Percentiles rank a stretch among this genome's conserved stretches.
Evolutionary conservation across 1,284 basidiomycete species (phyloP).

Genomic region (Gomphus bonarii): DNA sequence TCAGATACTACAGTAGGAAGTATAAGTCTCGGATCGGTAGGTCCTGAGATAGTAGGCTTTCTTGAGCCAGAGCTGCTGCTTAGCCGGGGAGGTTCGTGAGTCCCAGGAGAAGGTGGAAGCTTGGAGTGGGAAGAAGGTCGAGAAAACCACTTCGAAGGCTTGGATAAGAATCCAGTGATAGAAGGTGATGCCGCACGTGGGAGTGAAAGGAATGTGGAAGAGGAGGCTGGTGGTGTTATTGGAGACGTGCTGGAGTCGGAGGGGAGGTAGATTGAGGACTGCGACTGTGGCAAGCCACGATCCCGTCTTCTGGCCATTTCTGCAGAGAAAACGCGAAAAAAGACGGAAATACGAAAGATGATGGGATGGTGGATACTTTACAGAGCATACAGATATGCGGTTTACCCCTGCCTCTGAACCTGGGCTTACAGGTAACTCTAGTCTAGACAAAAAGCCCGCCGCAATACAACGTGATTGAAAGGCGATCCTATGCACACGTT

Average conservation of each 20-base stretch:
- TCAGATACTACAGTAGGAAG: slow-evolving; percentile 28
- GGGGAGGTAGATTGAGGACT: slow-evolving; percentile 2
- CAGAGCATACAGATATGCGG: slow-evolving; percentile 3
- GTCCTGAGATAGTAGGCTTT: slow-evolving; percentile 71
- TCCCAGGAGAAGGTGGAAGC: slow-evolving; percentile 16
- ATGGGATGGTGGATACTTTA: slow-evolving; percentile 1
- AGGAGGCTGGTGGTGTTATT: background rate
- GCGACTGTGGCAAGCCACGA: slow-evolving; percentile 1
- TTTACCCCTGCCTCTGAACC: background rate
- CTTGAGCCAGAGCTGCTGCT: slow-evolving; percentile 40
- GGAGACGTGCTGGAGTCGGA: background rate
- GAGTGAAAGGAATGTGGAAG: slow-evolving; percentile 15
- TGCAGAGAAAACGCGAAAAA: background rate
- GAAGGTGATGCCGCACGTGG: slow-evolving; percentile 27
- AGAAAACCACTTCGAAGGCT: slow-evolving; percentile 38
- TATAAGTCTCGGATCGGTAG: slow-evolving; percentile 69
- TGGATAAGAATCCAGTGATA: slow-evolving; percentile 33
- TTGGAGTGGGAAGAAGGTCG: slow-evolving; percentile 26
- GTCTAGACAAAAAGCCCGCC: background rate
- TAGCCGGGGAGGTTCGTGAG: slow-evolving; percentile 35
- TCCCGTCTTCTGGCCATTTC: slow-evolving; percentile 11
- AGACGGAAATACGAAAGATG: background rate
- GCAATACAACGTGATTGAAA: background rate
- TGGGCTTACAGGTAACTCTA: background rate
- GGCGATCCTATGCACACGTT: background rate